Evolutionary conservation across 208 protist species (phyloP).

Genomic region (Wallacemonas collosoma): DNA sequence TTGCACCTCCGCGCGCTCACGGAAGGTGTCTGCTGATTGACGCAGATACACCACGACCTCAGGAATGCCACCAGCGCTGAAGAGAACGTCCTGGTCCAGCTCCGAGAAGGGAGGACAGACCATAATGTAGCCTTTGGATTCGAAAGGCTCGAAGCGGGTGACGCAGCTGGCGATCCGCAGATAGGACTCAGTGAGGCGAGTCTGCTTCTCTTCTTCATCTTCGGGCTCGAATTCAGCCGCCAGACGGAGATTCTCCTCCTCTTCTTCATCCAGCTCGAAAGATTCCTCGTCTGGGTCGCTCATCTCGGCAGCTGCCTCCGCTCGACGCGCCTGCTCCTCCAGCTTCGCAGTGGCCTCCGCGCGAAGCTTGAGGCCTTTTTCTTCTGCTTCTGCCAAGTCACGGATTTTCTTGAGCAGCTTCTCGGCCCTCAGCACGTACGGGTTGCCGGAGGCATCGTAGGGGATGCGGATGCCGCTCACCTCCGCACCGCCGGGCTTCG

Average conservation of each 20-base stretch:
- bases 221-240: slow-evolving; percentile 88
- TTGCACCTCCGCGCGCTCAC: slow-evolving; percentile 26
- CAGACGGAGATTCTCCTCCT: slow-evolving; percentile 66
- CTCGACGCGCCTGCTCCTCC: slow-evolving; percentile 52
- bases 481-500: slow-evolving; percentile 45
- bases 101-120: slow-evolving; percentile 79
- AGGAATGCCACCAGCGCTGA: slow-evolving; percentile 63
- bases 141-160: slow-evolving; percentile 87
- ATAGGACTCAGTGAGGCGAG: slow-evolving; percentile 82
- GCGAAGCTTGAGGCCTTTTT: slow-evolving; percentile 49
- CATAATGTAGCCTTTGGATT: slow-evolving; percentile 86
- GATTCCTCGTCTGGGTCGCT: slow-evolving; percentile 56
- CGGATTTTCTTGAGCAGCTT: slow-evolving; percentile 61
- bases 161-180: slow-evolving; percentile 79
- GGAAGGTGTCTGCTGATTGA: slow-evolving; percentile 54
- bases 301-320: slow-evolving; percentile 34
- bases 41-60: slow-evolving; percentile 74
- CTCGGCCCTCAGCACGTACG: slow-evolving; percentile 49
- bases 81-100: slow-evolving; percentile 76
- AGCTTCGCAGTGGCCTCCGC: slow-evolving; percentile 57
- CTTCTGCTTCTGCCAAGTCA: slow-evolving; percentile 56
- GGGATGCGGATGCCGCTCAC: slow-evolving; percentile 70
- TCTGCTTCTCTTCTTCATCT: slow-evolving; percentile 74
- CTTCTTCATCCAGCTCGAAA: slow-evolving; percentile 65
- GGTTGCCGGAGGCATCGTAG: slow-evolving; percentile 36